Conservation (phyloP, 371 early-diverging fungal species). For the Vittaforma corneae region DNA sequence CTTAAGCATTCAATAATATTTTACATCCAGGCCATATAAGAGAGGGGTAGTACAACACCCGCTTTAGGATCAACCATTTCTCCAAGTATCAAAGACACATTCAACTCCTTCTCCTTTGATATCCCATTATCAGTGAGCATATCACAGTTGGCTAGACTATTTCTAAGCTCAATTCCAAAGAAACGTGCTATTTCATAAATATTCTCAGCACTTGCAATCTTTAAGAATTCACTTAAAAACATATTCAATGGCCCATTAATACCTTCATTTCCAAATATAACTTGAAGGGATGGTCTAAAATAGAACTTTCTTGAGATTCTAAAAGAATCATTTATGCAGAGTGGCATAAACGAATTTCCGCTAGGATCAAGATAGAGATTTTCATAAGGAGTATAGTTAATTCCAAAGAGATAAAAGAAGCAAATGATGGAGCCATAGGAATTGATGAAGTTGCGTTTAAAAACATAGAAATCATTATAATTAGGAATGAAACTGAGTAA, state of each 20-base stretch:
- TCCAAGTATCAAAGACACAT: neutral
- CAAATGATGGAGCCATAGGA: neutral
- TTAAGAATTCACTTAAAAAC: neutral
- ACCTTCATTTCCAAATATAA: conserved; percentile 18
- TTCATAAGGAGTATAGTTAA: no score
- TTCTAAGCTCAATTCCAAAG: neutral
- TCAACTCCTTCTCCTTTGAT: neutral
- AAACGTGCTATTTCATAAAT: neutral
- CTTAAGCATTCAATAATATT: neutral
- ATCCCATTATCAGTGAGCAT: no score
- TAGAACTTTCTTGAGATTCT: neutral
- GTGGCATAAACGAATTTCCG: no score
- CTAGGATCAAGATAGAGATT: no score
- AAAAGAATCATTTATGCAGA: neutral
- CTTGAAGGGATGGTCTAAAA: conserved; percentile 6
- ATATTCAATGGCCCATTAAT: conserved; percentile 17
- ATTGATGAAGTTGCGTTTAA: conserved; percentile 5
- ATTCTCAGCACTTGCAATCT: neutral
- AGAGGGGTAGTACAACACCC: neutral
- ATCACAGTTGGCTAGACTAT: neutral
- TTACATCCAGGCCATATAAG: conserved; percentile 11
- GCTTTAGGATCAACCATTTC: conserved; percentile 7
- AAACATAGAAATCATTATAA: neutral
- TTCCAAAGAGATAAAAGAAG: conserved; percentile 2
- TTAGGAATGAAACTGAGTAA: neutral